These are phyloP conservation scores for Mariannaea elegans DNA, from an alignment of 2,329 filamentous ascomycete species.

Conservation along the genomic window DNA sequence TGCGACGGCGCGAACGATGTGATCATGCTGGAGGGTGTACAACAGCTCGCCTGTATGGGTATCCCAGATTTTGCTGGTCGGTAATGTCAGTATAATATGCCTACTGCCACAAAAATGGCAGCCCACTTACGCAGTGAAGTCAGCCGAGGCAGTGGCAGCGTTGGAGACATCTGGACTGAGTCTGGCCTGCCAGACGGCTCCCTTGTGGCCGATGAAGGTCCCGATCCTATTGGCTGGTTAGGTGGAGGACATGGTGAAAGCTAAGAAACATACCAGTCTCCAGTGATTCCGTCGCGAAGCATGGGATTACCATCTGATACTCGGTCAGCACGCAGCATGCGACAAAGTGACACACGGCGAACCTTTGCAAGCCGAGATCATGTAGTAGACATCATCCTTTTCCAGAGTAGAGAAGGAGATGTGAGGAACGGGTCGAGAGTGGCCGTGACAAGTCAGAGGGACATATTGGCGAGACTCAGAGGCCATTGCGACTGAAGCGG, in stretches of 20 bases:
- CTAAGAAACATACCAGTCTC: constrained; percentile 75
- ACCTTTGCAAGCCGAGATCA: constrained; percentile 95
- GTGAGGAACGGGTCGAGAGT: constrained; percentile 91
- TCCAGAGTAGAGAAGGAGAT: constrained; percentile 87
- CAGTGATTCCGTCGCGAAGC: constrained; percentile 94
- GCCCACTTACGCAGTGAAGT: constrained; percentile 84
- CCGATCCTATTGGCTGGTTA: constrained; percentile 77
- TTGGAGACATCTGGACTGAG: constrained; percentile 87
- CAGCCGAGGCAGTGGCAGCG: constrained; percentile 92
- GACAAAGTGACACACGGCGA: constrained; percentile 30
- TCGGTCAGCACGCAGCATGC: constrained; percentile 33
- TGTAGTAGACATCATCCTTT: constrained; percentile 85
- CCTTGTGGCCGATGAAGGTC: constrained; percentile 97
- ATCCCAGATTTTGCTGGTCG: constrained; percentile 91
- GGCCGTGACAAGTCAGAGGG: constrained; percentile 92
- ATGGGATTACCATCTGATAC: constrained; percentile 91
- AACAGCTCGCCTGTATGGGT: constrained; percentile 92
- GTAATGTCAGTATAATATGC: constrained; percentile 39
- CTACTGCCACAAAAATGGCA: background rate
- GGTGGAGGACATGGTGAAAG: background rate
- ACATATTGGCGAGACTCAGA: constrained; percentile 69
- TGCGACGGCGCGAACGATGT: constrained; percentile 93
- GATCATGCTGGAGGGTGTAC: constrained; percentile 87
- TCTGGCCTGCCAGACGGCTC: constrained; percentile 95
- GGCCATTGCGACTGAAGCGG: constrained; percentile 43